Evolutionary conservation across 148 eudicot species (phyloP), one percentile per base, ranked within the genome.

Genomic region (Arctostaphylos glauca): DNA sequence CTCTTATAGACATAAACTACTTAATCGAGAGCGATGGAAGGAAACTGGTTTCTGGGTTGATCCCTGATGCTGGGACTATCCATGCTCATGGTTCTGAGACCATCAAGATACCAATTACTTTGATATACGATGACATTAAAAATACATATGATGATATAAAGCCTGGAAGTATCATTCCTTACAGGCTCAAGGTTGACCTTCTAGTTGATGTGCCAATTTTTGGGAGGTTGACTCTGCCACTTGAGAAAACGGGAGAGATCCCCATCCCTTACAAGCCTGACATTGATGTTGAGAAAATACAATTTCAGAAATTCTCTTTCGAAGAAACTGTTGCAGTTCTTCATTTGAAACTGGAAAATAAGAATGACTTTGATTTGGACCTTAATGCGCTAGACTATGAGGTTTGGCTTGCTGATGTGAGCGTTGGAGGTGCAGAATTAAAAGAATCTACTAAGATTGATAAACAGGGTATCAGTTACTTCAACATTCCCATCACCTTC

Each of bases 201-300:
- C 86, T 94, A 8, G 86, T 94, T 80, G 97, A 96, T 85, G 97
- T 94, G 84, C 99, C 98, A 8, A 91, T 96, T 74, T 74, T 94
- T 49, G 99, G 99, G 55, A 88, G 98, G 89, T 85, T 96, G 81
- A 96, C 99, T 77, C 81, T 96, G 66, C 99, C 99, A 0, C 89
- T 96, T 67, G 94, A 94, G 94, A 96, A 96, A 86, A 88, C 81
- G 12, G 99, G 98, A 60, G 90, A 96, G 90, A 93, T 96, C 84
- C 99, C 99, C 1, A 87, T 94, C 67, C 99, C 99, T 50, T 92
- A 96, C 86, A 94, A 94, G 87, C 99, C 99, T 43, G 98, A 96
- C 78, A 87, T 96, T 46, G 98, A 93, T 85, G n/a, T 96, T 49
- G 98, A 94, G 72, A 96, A 96, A 74, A 94, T 94, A 25, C 88